Evolutionary conservation across 2,329 filamentous ascomycete genomes (phyloP), one percentile per base, ranked within the genome.

Genomic region (Rhinocladiella mackenziei): DNA sequence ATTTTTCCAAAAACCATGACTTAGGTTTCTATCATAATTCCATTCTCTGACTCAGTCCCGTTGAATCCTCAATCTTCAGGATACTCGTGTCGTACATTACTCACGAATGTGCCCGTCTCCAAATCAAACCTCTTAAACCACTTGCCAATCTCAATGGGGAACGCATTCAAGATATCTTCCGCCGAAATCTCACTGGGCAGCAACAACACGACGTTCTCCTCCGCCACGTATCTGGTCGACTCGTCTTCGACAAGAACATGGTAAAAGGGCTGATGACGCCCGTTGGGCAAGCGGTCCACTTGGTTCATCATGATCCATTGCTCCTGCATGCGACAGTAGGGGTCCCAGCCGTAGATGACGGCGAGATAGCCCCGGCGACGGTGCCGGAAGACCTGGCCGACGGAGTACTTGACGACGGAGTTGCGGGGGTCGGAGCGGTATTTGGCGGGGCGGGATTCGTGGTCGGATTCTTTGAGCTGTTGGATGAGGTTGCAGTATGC

Each of bases 41-140:
- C 19, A 10, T 41, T 14, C 25, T 15, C 11, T n/a, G n/a, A n/a
- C n/a, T n/a, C n/a, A n/a, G n/a, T n/a, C n/a, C n/a, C n/a, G n/a
- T n/a, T n/a, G 19, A 31, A 5, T 25, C 19, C 22, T 56, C 50
- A 95, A 65, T 94, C 87, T 60, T 95, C 84, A 1, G 91, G 91
- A 64, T 89, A 96, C 59, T 89, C 81, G 56, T 94, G 86, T 56
- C 68, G 67, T 40, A 86, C 72, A 63, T 96, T 97, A 56, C 88
- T 94, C 22, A 95, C 75, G 67, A 97, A 98, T 3, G 67, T 72
- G 54, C 79, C 79, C 0, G 66, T 72, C 23, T 68, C 69, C 3
- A 63, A 60, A 64, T 96, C 86, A 73, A 89, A 97, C 30, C 88
- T 75, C 65, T 87, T 94, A 65, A 98, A 97, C 64, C 86, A 87